Percentiles rank a stretch among this genome's conserved stretches.
These are phyloP conservation scores for Leccinum fuscescens DNA, from an alignment of 1,284 basidiomycete genomes.

Conservation along the genomic window DNA sequence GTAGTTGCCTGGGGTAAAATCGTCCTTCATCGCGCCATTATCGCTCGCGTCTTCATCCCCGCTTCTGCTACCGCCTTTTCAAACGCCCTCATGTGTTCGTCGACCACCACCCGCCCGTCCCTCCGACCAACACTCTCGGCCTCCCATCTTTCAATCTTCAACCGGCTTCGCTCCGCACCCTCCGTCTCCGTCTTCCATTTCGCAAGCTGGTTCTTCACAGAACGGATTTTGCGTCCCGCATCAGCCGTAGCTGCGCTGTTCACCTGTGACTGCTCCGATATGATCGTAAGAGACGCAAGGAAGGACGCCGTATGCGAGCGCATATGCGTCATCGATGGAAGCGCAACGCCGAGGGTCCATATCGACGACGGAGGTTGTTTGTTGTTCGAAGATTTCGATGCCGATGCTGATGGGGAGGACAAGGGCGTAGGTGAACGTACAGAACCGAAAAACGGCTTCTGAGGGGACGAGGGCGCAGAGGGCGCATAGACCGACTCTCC, in stretches of 20 bases:
- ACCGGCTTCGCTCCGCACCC: constrained; percentile 72
- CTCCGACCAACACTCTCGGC: constrained; percentile 42
- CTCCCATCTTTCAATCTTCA: constrained; percentile 76
- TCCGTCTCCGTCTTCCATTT: constrained; percentile 78
- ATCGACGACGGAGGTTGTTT: constrained; percentile 30
- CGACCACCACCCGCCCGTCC: constrained; percentile 66
- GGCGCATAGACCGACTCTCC: constrained; percentile 34
- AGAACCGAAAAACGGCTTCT: constrained; percentile 24
- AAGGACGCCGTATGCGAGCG: constrained; percentile 71
- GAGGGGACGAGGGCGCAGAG: constrained; percentile 30
- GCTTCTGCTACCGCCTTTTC: constrained; percentile 68
- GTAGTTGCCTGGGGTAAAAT: constrained; percentile 9
- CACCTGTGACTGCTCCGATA: constrained; percentile 84
- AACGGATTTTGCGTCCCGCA: constrained; percentile 77
- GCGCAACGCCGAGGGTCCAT: constrained; percentile 26
- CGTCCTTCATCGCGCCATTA: constrained; percentile 52
- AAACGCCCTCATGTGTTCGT: constrained; percentile 72
- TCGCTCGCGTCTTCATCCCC: constrained; percentile 68
- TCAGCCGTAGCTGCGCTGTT: constrained; percentile 79
- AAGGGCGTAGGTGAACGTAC: constrained; percentile 5
- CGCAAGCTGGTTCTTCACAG: constrained; percentile 75
- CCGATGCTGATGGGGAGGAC: constrained; percentile 29
- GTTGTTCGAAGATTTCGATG: constrained; percentile 13
- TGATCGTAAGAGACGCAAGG: constrained; percentile 66
- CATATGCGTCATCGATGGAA: constrained; percentile 56